Conservation (phyloP, 78 protist species). For the Salpingoeca rosetta region DNA sequence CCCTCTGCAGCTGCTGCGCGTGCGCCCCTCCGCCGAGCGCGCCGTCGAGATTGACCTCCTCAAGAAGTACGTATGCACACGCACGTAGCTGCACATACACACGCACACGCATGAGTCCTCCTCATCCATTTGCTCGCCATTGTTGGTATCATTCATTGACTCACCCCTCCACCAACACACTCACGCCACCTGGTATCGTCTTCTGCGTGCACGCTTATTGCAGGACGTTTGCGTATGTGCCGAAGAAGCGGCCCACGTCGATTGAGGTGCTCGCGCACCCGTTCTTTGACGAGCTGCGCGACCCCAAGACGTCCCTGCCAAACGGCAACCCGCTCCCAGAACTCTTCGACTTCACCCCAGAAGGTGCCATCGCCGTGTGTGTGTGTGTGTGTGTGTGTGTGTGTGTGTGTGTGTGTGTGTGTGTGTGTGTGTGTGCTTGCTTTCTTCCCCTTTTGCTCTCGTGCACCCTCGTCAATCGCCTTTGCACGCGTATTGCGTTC, state of each 20-base stretch:
- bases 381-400: no score
- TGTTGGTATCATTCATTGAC: constrained; percentile 64
- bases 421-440: no score
- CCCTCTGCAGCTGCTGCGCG: background rate
- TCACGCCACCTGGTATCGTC: no score
- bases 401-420: no score
- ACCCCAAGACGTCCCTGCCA: constrained; percentile 29
- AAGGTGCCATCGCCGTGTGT: no score
- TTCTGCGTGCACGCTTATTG: no score
- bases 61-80: no score
- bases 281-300: constrained; percentile 82
- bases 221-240: constrained; percentile 69
- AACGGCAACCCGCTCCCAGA: constrained; percentile 20
- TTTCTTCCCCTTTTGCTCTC: no score
- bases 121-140: background rate
- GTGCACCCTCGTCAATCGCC: no score
- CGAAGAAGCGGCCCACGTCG: constrained; percentile 58
- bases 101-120: constrained; percentile 77
- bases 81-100: constrained; percentile 82
- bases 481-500: no score
- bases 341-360: constrained; percentile 17
- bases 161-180: no score
- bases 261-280: constrained; percentile 71
- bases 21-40: background rate
- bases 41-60: background rate